A percentile compares a stretch with the other conserved stretches of the same genome.
phyloP scores from a whole-genome alignment of 2,329 filamentous ascomycete species.

The Cordyceps fumosorosea region DNA sequence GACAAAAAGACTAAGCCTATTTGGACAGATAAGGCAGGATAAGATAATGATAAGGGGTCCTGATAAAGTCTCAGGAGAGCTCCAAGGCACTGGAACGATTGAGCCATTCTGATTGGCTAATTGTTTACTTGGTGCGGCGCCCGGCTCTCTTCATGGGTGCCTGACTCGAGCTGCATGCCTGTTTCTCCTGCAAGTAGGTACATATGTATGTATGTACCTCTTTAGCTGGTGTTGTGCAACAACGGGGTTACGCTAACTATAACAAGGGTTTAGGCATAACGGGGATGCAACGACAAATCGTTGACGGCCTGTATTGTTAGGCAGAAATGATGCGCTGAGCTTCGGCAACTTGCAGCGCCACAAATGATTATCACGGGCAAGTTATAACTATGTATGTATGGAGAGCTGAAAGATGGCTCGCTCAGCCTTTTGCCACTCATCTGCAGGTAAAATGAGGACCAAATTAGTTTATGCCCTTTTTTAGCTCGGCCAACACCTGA shows the following conservation, averaged over 20 bases:
- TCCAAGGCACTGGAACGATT: too few relatives aligned
- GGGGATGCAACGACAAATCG: neutral
- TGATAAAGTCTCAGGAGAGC: too few relatives aligned
- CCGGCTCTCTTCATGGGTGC: too few relatives aligned
- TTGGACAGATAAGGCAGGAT: too few relatives aligned
- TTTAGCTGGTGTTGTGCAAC: neutral
- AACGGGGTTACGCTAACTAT: constrained; percentile 7
- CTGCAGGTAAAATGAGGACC: neutral
- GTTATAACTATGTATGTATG: too few relatives aligned
- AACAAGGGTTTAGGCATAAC: constrained; percentile 13
- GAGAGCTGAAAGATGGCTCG: neutral
- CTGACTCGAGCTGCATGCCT: neutral
- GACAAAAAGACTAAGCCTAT: neutral
- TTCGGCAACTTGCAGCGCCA: neutral
- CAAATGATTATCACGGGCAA: neutral
- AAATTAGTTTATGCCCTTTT: neutral
- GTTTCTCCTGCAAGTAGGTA: too few relatives aligned
- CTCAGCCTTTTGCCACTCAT: neutral
- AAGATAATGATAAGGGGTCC: too few relatives aligned
- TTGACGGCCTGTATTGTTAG: neutral
- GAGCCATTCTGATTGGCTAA: too few relatives aligned
- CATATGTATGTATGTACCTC: too few relatives aligned
- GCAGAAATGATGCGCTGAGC: neutral
- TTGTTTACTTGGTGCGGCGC: too few relatives aligned
- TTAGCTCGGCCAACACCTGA: neutral